Evolutionary conservation across 495 filamentous ascomycete genomes (phyloP).

Genomic region (Chaetomium cochliodes): DNA sequence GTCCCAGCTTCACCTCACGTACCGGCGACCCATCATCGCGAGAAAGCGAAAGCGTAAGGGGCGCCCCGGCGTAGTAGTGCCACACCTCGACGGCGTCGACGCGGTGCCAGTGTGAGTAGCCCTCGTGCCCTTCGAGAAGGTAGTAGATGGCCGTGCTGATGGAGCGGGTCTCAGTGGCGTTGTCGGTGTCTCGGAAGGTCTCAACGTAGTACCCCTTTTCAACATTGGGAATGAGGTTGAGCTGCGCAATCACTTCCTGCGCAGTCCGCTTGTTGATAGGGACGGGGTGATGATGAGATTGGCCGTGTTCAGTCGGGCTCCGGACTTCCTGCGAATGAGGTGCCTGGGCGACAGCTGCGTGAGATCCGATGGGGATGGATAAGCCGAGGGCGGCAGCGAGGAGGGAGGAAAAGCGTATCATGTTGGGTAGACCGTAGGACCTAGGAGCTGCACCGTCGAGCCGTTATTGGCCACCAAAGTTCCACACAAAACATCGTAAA

Average conservation of each 20-base stretch:
- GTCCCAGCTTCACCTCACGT: constrained; percentile 37
- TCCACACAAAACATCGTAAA: too few species aligned
- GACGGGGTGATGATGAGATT: background rate
- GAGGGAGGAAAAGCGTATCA: background rate
- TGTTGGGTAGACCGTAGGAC: background rate
- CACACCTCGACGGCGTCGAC: constrained; percentile 50
- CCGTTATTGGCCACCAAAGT: too few species aligned
- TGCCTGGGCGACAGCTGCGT: background rate
- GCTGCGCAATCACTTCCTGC: constrained; percentile 38
- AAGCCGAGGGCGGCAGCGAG: background rate
- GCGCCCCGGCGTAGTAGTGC: constrained; percentile 53
- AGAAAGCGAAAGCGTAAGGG: constrained; percentile 43
- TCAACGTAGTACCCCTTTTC: constrained; percentile 51
- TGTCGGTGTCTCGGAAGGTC: constrained; percentile 44
- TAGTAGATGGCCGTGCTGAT: constrained; percentile 53
- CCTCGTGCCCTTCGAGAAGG: constrained; percentile 44
- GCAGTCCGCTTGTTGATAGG: constrained; percentile 34
- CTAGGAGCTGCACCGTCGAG: too few species aligned
- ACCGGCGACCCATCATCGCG: constrained; percentile 36
- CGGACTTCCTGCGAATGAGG: background rate
- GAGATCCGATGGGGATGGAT: background rate
- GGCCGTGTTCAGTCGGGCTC: background rate
- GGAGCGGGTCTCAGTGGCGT: constrained; percentile 33
- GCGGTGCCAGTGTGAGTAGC: constrained; percentile 47
- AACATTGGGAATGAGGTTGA: constrained; percentile 43